Evolutionary conservation across 2,329 filamentous ascomycete species (phyloP), one percentile per base, ranked within the genome.

Genomic region (Didymella arachidicola): DNA sequence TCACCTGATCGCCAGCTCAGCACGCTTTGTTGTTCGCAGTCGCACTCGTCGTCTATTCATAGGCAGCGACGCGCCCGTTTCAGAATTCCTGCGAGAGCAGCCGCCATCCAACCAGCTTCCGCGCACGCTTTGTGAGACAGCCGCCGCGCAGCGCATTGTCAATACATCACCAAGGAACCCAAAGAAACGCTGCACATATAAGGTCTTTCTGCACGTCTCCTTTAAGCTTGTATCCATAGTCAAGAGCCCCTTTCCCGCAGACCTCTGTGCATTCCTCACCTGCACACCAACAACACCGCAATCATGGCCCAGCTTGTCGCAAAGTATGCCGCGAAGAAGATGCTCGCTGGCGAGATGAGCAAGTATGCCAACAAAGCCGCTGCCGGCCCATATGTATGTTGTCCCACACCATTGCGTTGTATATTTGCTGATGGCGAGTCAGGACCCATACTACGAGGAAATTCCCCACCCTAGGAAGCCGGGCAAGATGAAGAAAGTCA

Each of bases 361-460:
- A 78, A 82, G 63, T 82, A 82, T 70, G 73, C 77, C 64, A 59
- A 61, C 64, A 82, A 82, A 71, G 73, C 78, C 7, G 73, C 76
- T 52, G 71, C 68, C 12, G 77, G 74, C 1, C 65, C 71, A 62
- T 76, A 81, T 57, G 81, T 82, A 70, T 70, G 79, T 70, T 8
- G 30, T 34, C 27, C 32, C 22, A 42, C 19, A 45, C 42, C 14
- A 36, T 44, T 22, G 46, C 22, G 3, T 43, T 53, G 32, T 44
- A 29, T 55, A 27, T 26, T 27, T 18, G 39, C 52, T 62, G 34
- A 64, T 57, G 46, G 34, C 36, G 53, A 25, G 29, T 45, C 70
- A 97, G 91, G 93, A 98, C 74, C 93, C 93, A 6, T 97, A 93
- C 80, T 96, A 93, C 70, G 92, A 96, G 76, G 83, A 87, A 66